A percentile compares a stretch with the other conserved stretches of the same genome.
Conservation (phyloP, 2,329 filamentous ascomycete genomes). For the Exophiala phaeomuriformis region DNA sequence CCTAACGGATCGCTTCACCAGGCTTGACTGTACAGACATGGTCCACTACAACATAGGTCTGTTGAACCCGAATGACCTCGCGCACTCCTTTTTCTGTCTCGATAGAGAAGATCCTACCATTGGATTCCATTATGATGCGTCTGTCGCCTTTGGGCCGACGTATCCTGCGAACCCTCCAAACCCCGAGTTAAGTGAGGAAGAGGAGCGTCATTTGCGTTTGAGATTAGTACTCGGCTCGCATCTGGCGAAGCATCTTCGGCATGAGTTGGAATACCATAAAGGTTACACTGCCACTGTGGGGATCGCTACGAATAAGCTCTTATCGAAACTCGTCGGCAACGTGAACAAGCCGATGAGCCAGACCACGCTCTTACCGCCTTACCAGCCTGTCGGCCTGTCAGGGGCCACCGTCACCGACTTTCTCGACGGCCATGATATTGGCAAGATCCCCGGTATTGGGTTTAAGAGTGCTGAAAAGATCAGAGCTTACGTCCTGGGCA, state of each 20-base stretch:
- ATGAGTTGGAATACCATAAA: constrained; percentile 63
- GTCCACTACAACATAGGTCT: constrained; percentile 70
- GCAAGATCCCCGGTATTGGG: constrained; percentile 78
- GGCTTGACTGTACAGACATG: constrained; percentile 76
- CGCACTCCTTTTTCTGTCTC: constrained; percentile 71
- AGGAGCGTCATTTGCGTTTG: constrained; percentile 40
- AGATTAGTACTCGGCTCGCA: constrained; percentile 73
- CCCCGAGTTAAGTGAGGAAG: constrained; percentile 4
- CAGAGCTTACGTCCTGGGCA: constrained; percentile 52
- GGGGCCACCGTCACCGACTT: constrained; percentile 57
- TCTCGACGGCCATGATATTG: constrained; percentile 66
- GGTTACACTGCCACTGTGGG: constrained; percentile 86
- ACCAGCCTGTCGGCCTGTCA: constrained; percentile 32
- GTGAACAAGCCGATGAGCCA: constrained; percentile 81
- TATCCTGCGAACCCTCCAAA: constrained; percentile 37
- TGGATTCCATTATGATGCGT: constrained; percentile 76
- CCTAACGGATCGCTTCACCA: constrained; percentile 27
- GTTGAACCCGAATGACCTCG: constrained; percentile 59
- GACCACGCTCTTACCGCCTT: constrained; percentile 69
- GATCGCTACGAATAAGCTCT: constrained; percentile 76
- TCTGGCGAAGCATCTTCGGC: constrained; percentile 66
- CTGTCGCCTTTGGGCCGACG: constrained; percentile 56
- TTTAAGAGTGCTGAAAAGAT: constrained; percentile 66
- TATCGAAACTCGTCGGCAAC: constrained; percentile 78
- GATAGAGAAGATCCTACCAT: constrained; percentile 63